Evolutionary conservation across 768 basidiomycete species (phyloP).

Genomic region (Kwoniella heveanensis): DNA sequence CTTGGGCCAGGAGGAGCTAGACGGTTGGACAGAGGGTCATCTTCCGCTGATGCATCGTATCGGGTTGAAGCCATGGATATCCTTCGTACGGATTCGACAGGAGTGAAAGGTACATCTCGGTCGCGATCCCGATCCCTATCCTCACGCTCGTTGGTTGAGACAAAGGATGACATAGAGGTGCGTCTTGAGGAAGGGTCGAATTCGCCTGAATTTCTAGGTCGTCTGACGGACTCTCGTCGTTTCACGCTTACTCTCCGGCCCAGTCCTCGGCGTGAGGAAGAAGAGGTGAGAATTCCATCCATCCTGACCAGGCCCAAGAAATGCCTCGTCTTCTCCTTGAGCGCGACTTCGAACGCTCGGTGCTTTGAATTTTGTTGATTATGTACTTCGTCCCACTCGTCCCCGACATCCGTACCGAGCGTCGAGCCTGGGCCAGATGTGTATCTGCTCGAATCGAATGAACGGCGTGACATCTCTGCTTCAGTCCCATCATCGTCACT

Average conservation of each 20-base stretch:
- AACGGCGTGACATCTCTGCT: conserved; percentile 61
- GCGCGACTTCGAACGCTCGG: conserved; percentile 43
- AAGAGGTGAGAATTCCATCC: conserved; percentile 33
- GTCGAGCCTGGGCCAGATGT: conserved; percentile 27
- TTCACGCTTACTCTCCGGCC: not conserved
- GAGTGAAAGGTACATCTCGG: conserved; percentile 6
- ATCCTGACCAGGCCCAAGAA: conserved; percentile 49
- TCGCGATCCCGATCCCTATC: not conserved
- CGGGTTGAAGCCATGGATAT: conserved; percentile 7
- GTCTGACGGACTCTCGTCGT: conserved; percentile 4
- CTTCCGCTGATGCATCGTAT: conserved; percentile 9
- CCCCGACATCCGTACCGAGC: conserved; percentile 40
- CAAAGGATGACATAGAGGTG: conserved; percentile 34
- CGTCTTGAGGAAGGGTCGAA: conserved; percentile 24
- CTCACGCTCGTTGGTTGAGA: conserved; percentile 4
- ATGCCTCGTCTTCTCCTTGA: conserved; percentile 53
- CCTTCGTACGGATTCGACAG: conserved; percentile 1
- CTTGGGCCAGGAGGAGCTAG: conserved; percentile 6
- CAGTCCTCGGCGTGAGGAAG: conserved; percentile 5
- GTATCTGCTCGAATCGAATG: conserved; percentile 59
- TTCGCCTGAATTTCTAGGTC: conserved; percentile 14
- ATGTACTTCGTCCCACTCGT: conserved; percentile 21
- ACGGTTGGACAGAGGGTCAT: conserved; percentile 1
- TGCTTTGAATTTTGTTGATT: conserved; percentile 18
- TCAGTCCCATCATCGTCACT: conserved; percentile 58